phyloP scores from a whole-genome alignment of 2,329 filamentous ascomycete species.

The Magnaporthiopsis rhizophila region DNA sequence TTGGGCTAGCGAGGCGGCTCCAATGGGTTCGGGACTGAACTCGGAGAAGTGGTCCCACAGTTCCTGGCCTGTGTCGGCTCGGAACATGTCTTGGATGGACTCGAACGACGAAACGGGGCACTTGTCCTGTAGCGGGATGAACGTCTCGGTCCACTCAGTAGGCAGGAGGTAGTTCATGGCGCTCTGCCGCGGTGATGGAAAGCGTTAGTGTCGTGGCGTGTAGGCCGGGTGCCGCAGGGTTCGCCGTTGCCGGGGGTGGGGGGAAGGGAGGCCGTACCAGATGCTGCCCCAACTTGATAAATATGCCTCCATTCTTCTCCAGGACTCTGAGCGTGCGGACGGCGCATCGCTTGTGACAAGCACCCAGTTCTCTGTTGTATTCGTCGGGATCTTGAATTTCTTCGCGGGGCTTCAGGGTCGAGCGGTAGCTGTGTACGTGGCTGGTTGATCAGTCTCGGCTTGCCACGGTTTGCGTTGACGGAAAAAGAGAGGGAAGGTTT shows the following conservation, averaged over 20 bases:
- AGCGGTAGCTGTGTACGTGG: conserved; percentile 62
- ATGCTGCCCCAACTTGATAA: conserved; percentile 96
- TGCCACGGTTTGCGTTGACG: too few relatives aligned
- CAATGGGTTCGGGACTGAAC: conserved; percentile 74
- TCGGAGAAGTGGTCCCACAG: conserved; percentile 80
- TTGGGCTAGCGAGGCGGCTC: conserved; percentile 88
- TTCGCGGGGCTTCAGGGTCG: conserved; percentile 65
- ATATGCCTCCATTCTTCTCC: conserved; percentile 96
- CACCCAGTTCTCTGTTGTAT: conserved; percentile 60
- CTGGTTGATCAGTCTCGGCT: not conserved
- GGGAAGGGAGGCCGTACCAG: conserved; percentile 40
- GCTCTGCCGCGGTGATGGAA: conserved; percentile 43
- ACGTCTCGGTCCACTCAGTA: conserved; percentile 87
- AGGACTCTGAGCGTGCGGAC: conserved; percentile 76
- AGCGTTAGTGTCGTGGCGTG: not conserved
- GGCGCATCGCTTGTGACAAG: conserved; percentile 89
- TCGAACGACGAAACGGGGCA: conserved; percentile 88
- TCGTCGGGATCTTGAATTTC: conserved; percentile 54
- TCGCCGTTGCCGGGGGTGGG: not conserved
- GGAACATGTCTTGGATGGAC: conserved; percentile 81
- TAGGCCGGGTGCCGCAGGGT: not conserved
- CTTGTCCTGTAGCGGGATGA: conserved; percentile 90
- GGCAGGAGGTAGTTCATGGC: conserved; percentile 94
- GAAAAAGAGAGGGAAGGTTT: not conserved
- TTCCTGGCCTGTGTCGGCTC: conserved; percentile 68